Percentiles rank a stretch among this genome's conserved stretches.
phyloP scores from a whole-genome alignment of 306 rosid genomes.

The Argentina anserina region DNA sequence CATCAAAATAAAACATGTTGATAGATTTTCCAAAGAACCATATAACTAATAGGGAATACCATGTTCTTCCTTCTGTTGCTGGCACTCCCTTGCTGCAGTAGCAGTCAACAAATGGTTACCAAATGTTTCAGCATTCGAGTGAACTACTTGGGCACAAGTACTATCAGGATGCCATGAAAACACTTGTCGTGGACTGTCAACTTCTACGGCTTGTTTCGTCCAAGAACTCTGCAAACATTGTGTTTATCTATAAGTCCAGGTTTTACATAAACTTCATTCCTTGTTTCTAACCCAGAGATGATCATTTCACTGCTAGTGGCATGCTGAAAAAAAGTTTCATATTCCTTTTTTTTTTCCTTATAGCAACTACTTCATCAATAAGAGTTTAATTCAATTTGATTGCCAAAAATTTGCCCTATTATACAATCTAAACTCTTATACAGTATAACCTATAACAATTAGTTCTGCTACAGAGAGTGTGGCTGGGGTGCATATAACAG shows the following conservation, averaged over 20 bases:
- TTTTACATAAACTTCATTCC: neutral
- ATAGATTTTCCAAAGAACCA: neutral
- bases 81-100: constrained; percentile 35
- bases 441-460: neutral
- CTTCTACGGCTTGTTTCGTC: constrained; percentile 80
- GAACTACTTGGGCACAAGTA: constrained; percentile 83
- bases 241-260: neutral
- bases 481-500: neutral
- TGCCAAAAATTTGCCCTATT: neutral
- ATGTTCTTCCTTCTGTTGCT: constrained; percentile 43
- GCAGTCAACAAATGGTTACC: constrained; percentile 38
- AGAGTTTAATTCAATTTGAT: neutral
- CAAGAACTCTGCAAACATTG: constrained; percentile 67
- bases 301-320: neutral
- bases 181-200: constrained; percentile 62
- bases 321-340: neutral
- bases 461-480: neutral
- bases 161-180: constrained; percentile 69
- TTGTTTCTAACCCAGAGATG: neutral
- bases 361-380: neutral
- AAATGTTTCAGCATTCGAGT: constrained; percentile 54
- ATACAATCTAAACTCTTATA: neutral
- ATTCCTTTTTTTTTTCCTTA: neutral
- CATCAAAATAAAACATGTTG: neutral
- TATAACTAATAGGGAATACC: constrained; percentile 39